Base-by-base conservation (phyloP, 441 rosid genomes). In the Populus hybrid region DNA sequence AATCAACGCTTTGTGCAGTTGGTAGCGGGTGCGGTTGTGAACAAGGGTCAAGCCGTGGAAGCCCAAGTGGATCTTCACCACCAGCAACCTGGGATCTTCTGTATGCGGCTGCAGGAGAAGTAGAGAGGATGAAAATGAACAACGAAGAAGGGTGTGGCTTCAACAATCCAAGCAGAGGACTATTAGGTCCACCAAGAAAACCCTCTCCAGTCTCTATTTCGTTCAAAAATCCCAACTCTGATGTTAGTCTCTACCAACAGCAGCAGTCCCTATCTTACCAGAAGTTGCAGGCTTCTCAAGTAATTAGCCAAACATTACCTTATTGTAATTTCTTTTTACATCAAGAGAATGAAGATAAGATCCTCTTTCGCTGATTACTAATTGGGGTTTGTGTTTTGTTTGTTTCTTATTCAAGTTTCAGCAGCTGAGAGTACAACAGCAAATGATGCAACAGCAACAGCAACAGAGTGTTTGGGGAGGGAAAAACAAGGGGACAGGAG, bases 81-180 rank as follows among this genome's bases (percentile, higher is more conserved):
- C 89, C 88, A 63, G 82, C 77, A 20, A 83, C 90, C 7, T 86
- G 90, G 91, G 90, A 88, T 86, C 84, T 90, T 59, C 88, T 88
- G 24, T 81, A 80, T 36, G 89, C 90, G 32, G 91, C 94, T 68
- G 88, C 87, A 9, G 94, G 87, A 34, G 91, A 89, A 79, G 85
- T 89, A 2, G 91, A 89, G 8, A 83, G 76, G 81, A 79, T 89
- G 85, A 80, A 82, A 67, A 76, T 83, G 80, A 84, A 40, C 54
- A 84, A 87, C 26, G 88, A 85, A 59, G 12, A 70, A 24, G 30
- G 72, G n/a, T 75, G 70, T 40, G 78, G 67, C 9, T 66, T 69
- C 2, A 23, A 81, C 35, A 24, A 65, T 65, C 73, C 76, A 32
- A 81, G 42, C 46, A 81, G 78, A 64, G 86, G 87, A 26, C 78